Percentiles rank a stretch among this genome's conserved stretches.
Evolutionary conservation across 2,329 filamentous ascomycete species (phyloP).

Genomic region (Tolypocladium inflatum): DNA sequence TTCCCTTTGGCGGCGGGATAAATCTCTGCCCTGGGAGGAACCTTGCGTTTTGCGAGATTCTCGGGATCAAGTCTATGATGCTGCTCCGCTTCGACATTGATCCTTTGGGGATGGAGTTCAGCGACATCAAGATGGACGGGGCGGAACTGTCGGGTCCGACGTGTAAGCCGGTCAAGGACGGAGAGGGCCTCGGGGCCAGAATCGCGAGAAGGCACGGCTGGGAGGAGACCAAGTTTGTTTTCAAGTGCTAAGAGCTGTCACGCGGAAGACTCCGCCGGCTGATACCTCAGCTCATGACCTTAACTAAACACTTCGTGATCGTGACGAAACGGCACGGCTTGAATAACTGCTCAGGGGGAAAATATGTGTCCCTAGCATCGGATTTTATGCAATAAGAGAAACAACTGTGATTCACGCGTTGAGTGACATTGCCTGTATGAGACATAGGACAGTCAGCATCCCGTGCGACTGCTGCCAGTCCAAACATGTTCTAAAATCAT

Average conservation of each 20-base stretch:
- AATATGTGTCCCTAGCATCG: no score
- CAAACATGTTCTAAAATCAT: no score
- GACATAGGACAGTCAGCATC: no score
- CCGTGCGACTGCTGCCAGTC: no score
- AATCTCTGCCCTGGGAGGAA: constrained; percentile 23
- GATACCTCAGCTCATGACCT: no score
- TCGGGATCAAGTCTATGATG: constrained; percentile 18
- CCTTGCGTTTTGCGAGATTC: constrained; percentile 22
- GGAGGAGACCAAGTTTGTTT: not conserved
- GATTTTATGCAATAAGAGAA: no score
- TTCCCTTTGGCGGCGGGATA: constrained; percentile 22
- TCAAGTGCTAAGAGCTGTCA: not conserved
- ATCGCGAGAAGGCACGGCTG: not conserved
- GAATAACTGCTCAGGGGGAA: no score
- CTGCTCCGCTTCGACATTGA: constrained; percentile 21
- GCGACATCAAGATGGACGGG: constrained; percentile 7
- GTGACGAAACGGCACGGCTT: no score
- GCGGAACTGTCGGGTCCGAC: not conserved
- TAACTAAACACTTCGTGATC: no score
- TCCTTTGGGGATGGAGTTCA: constrained; percentile 8
- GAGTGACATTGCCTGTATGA: no score
- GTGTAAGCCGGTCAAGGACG: not conserved
- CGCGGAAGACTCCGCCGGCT: no score
- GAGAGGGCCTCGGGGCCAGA: not conserved
- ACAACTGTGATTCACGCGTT: no score